Percentiles rank a stretch among this genome's conserved stretches.
These are phyloP conservation scores for Aspergillus avenaceus DNA, from an alignment of 495 filamentous ascomycete species.

Conservation along the genomic window DNA sequence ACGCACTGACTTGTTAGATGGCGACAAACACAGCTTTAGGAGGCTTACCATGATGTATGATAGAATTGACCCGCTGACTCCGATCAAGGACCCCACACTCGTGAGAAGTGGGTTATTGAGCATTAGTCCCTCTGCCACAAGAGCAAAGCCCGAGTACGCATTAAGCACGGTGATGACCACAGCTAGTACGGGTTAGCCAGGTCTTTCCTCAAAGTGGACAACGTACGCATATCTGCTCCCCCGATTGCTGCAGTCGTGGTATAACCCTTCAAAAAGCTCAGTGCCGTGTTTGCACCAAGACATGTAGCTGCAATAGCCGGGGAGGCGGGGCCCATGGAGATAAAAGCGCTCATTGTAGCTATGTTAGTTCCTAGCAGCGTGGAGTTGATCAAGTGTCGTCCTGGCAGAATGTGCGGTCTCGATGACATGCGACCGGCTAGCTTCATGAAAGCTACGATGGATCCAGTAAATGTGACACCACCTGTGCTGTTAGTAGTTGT, in stretches of 20 bases:
- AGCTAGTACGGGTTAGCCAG: conserved; percentile 24
- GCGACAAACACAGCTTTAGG: not conserved
- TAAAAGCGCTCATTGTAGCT: conserved; percentile 73
- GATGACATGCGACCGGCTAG: conserved; percentile 74
- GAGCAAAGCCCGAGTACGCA: conserved; percentile 78
- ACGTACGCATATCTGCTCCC: conserved; percentile 72
- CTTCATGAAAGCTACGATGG: conserved; percentile 77
- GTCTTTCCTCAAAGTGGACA: not conserved
- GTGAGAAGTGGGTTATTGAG: conserved; percentile 77
- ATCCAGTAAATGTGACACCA: conserved; percentile 80
- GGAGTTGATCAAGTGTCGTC: conserved; percentile 66
- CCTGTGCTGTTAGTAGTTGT: conserved; percentile 22
- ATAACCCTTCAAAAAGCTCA: conserved; percentile 77
- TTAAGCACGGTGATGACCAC: conserved; percentile 84
- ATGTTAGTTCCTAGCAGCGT: conserved; percentile 66
- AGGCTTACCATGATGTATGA: conserved; percentile 62
- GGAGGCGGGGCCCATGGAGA: conserved; percentile 69
- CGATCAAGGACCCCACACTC: conserved; percentile 74
- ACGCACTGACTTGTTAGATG: conserved; percentile 52
- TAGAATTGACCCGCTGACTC: conserved; percentile 76
- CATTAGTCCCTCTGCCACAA: conserved; percentile 83
- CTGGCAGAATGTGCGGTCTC: conserved; percentile 61
- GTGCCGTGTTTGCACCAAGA: conserved; percentile 63
- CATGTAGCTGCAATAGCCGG: conserved; percentile 70
- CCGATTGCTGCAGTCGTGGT: conserved; percentile 81